Conservation (phyloP, 768 basidiomycete genomes). For the Pleurotus giganteus region DNA sequence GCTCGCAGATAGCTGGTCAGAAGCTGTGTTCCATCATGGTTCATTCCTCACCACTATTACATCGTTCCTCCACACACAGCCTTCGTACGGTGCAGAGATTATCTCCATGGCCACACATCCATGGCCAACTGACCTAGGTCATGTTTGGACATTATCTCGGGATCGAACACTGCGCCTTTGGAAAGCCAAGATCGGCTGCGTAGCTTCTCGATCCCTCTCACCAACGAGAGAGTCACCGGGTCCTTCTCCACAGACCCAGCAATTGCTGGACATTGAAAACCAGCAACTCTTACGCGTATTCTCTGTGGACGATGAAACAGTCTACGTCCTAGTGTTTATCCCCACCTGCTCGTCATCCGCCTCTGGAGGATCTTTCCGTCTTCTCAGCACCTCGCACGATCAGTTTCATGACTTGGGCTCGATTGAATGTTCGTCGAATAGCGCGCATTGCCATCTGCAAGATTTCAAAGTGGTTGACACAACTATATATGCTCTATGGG, state of each 20-base stretch:
- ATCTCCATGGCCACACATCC: slow-evolving; percentile 72
- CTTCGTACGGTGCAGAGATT: slow-evolving; percentile 54
- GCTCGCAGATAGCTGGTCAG: slow-evolving; percentile 66
- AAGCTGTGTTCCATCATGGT: slow-evolving; percentile 58
- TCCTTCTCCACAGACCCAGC: neutral
- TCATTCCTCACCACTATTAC: slow-evolving; percentile 69
- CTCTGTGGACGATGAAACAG: slow-evolving; percentile 47
- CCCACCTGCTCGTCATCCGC: slow-evolving; percentile 61
- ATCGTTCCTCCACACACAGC: slow-evolving; percentile 55
- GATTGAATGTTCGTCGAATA: slow-evolving; percentile 59
- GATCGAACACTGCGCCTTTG: slow-evolving; percentile 84
- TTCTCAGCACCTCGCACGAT: slow-evolving; percentile 57
- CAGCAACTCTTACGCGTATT: slow-evolving; percentile 69
- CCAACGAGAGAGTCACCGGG: slow-evolving; percentile 11
- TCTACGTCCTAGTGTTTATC: slow-evolving; percentile 70
- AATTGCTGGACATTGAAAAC: slow-evolving; percentile 49
- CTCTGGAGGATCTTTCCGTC: slow-evolving; percentile 79
- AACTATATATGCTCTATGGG: slow-evolving; percentile 74
- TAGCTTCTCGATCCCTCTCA: slow-evolving; percentile 58
- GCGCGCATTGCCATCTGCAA: slow-evolving; percentile 70
- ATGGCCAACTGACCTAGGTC: slow-evolving; percentile 71
- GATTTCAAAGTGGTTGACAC: slow-evolving; percentile 65
- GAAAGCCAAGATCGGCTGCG: slow-evolving; percentile 74
- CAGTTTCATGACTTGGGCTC: slow-evolving; percentile 54
- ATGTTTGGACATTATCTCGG: slow-evolving; percentile 83